Evolutionary conservation across 2,329 filamentous ascomycete genomes (phyloP).

Genomic region (Celoporthe dispersa): DNA sequence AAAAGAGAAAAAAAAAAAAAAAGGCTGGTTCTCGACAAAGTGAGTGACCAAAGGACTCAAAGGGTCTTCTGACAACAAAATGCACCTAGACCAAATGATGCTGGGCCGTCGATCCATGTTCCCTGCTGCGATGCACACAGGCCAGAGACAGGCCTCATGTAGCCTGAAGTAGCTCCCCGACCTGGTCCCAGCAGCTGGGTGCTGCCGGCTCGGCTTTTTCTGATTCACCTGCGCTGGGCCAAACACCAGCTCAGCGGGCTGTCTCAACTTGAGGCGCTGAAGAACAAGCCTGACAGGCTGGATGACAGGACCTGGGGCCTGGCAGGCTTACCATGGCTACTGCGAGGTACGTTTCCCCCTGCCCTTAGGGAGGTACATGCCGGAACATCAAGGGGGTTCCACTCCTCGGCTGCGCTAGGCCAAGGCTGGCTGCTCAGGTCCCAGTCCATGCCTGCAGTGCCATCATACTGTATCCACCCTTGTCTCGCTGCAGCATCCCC

Average conservation of each 20-base stretch:
- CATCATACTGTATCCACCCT: slow-evolving; percentile 20
- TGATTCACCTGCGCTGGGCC: slow-evolving; percentile 11
- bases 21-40: not conserved
- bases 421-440: slow-evolving; percentile 11
- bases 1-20: not conserved
- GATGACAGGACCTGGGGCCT: not conserved
- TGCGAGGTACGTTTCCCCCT: not conserved
- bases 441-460: slow-evolving; percentile 10
- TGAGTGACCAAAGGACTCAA: slow-evolving; percentile 12
- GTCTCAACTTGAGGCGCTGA: slow-evolving; percentile 9
- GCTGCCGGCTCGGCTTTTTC: slow-evolving; percentile 1
- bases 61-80: slow-evolving; percentile 21
- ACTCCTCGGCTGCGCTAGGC: slow-evolving; percentile 15
- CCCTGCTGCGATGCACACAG: slow-evolving; percentile 11
- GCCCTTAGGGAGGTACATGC: not conserved
- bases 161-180: slow-evolving; percentile 11
- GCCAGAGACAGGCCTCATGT: slow-evolving; percentile 9
- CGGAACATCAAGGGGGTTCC: not conserved
- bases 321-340: slow-evolving; percentile 1
- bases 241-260: not conserved
- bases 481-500: slow-evolving; percentile 4
- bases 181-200: not conserved
- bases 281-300: slow-evolving; percentile 13
- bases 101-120: slow-evolving; percentile 23
- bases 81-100: slow-evolving; percentile 22